phyloP scores from a whole-genome alignment of 331 rosid genomes.

The Saraca asoca region DNA sequence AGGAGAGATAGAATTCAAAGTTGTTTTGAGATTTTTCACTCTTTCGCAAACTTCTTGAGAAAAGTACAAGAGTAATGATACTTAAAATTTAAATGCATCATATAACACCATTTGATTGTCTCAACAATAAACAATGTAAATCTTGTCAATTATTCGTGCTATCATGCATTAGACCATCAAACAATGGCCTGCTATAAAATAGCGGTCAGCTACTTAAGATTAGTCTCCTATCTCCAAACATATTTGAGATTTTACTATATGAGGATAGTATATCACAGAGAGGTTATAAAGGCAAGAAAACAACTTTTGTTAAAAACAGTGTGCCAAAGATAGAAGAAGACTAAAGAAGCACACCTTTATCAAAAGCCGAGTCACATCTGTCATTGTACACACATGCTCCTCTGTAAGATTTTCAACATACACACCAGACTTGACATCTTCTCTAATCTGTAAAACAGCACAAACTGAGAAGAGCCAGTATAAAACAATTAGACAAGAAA shows the following conservation, averaged over 20 bases:
- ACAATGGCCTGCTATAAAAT: background rate
- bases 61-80: background rate
- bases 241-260: background rate
- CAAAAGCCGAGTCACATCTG: constrained; percentile 78
- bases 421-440: constrained; percentile 98
- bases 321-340: background rate
- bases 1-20: background rate
- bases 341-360: constrained; percentile 62
- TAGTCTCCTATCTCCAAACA: background rate
- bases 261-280: constrained; percentile 1
- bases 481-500: constrained; percentile 25
- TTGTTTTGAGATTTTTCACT: background rate
- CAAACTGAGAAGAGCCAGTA: constrained; percentile 24
- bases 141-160: constrained; percentile 1
- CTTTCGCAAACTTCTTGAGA: constrained; percentile 4
- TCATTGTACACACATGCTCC: constrained; percentile 67
- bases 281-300: constrained; percentile 16
- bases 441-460: constrained; percentile 70
- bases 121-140: constrained; percentile 6
- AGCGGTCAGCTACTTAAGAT: too few species aligned
- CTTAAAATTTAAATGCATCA: background rate
- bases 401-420: constrained; percentile 95
- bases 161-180: constrained; percentile 12
- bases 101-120: constrained; percentile 27
- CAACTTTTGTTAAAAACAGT: constrained; percentile 9